A percentile compares a stretch with the other conserved stretches of the same genome.
These are phyloP conservation scores for Juglanconis juglandina DNA, from an alignment of 2,329 filamentous ascomycete genomes.

Conservation along the genomic window DNA sequence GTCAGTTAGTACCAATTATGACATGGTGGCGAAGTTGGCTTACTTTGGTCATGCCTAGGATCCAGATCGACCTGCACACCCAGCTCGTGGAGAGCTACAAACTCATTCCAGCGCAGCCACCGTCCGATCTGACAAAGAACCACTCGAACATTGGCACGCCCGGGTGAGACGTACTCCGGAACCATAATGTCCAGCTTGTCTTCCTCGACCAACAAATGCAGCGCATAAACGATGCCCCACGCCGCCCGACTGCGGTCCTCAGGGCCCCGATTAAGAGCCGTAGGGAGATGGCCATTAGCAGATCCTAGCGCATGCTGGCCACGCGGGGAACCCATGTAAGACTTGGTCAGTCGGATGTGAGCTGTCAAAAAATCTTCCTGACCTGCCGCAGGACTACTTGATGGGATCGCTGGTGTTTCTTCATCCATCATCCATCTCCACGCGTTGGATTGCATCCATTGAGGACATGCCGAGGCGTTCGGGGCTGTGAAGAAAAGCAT, in stretches of 20 bases:
- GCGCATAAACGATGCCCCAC: slow-evolving; percentile 65
- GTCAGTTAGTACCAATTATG: background rate
- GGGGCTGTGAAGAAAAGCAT: slow-evolving; percentile 45
- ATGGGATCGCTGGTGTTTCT: slow-evolving; percentile 26
- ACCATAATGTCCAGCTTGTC: slow-evolving; percentile 69
- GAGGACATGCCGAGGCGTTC: slow-evolving; percentile 47
- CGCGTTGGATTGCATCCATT: slow-evolving; percentile 58
- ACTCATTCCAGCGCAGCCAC: slow-evolving; percentile 72
- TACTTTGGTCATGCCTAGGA: slow-evolving; percentile 38
- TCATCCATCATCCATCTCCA: slow-evolving; percentile 72
- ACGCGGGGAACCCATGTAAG: slow-evolving; percentile 60
- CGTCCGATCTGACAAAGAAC: slow-evolving; percentile 74
- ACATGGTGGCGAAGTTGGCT: slow-evolving; percentile 9
- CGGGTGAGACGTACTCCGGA: slow-evolving; percentile 41
- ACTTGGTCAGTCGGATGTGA: slow-evolving; percentile 57
- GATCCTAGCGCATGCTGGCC: slow-evolving; percentile 52
- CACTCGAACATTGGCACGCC: slow-evolving; percentile 58
- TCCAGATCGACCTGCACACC: slow-evolving; percentile 50
- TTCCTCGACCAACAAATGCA: slow-evolving; percentile 89
- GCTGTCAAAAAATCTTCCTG: slow-evolving; percentile 39
- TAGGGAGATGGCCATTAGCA: slow-evolving; percentile 62
- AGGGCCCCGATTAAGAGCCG: slow-evolving; percentile 48
- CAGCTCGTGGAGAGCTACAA: slow-evolving; percentile 47
- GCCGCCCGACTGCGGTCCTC: slow-evolving; percentile 59
- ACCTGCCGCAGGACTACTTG: slow-evolving; percentile 21